These are phyloP conservation scores for Penicillium cinerascens DNA, from an alignment of 495 filamentous ascomycete species.

Conservation along the genomic window DNA sequence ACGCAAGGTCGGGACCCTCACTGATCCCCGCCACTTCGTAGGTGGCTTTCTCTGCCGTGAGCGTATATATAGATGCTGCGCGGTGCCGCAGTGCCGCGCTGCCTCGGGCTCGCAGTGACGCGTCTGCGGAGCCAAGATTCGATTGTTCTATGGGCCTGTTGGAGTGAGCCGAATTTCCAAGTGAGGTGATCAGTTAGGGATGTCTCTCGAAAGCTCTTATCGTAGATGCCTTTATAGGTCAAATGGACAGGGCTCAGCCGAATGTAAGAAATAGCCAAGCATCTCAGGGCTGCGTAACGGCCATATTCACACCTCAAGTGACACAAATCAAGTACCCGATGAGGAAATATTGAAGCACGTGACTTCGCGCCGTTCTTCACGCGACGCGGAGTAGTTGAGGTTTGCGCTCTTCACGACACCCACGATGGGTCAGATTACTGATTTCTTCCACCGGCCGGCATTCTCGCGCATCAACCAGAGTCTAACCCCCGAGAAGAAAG, in stretches of 20 bases:
- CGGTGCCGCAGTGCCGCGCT: no score
- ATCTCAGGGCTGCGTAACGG: neutral
- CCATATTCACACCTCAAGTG: neutral
- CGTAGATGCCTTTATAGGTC: no score
- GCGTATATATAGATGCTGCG: no score
- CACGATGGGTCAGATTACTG: conserved; percentile 30
- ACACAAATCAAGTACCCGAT: conserved; percentile 5
- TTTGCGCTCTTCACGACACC: conserved; percentile 13
- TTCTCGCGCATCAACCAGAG: conserved; percentile 11
- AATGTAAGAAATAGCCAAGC: neutral
- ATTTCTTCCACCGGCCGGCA: conserved; percentile 39
- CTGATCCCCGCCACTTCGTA: neutral
- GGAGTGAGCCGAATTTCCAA: neutral
- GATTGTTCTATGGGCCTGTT: neutral
- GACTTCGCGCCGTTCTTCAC: conserved; percentile 19
- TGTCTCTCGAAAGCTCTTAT: neutral
- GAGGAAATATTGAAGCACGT: conserved; percentile 13
- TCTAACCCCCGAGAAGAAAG: conserved; percentile 6
- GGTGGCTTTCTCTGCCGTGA: neutral
- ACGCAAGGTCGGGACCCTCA: conserved; percentile 5
- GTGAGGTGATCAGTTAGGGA: neutral
- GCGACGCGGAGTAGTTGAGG: conserved; percentile 18
- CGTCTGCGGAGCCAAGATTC: neutral
- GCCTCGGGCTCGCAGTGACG: neutral
- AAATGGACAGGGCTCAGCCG: no score